Evolutionary conservation across 306 rosid genomes (phyloP), one percentile per base, ranked within the genome.

Genomic region (Gastrolobium villosum): DNA sequence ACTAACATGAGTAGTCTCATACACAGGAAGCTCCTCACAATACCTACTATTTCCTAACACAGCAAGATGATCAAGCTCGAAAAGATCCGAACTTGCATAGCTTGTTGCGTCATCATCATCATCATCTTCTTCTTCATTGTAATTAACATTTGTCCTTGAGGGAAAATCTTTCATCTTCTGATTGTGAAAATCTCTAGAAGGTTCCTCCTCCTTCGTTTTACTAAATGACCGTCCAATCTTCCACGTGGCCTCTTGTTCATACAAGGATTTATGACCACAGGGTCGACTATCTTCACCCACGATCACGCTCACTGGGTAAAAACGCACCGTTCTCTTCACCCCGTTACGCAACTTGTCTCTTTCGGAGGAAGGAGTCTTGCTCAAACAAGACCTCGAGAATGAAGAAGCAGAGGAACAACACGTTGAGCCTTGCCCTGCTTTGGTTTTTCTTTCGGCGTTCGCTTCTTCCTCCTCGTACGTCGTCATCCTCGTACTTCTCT

Each of bases 31-130:
- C 65, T 95, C 98, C 62, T 92, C 93, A 3, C 82, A 65, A 50
- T 86, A 89, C 82, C 97, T 87, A 53, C 34, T 80, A 54, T 74
- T 71, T 40, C 87, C 92, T 40, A 80, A 78, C 64, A 79, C 82
- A 0, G 72, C 70, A 13, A 93, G 75, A 70, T 95, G 96, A 82
- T 95, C 98, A 46, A 95, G 91, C 84, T 95, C 99, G 30, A 95
- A 95, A 31, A 95, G 91, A 88, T 95, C 99, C 8, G 99, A 95
- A 83, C 99, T 95, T 8, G 99, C 84, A 86, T 69, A 84, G 54
- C 99, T 95, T 5, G 82, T 88, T 34, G 86, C 88, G 15, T 85
- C 98, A 5, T 89, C 98, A 0, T 86, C 91, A 0, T 83, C 90
- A 0, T 63, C 67, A 0, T 84, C 80, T 0, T 69, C 65, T 49